phyloP scores from a whole-genome alignment of 306 rosid species.

The Vicia villosa region DNA sequence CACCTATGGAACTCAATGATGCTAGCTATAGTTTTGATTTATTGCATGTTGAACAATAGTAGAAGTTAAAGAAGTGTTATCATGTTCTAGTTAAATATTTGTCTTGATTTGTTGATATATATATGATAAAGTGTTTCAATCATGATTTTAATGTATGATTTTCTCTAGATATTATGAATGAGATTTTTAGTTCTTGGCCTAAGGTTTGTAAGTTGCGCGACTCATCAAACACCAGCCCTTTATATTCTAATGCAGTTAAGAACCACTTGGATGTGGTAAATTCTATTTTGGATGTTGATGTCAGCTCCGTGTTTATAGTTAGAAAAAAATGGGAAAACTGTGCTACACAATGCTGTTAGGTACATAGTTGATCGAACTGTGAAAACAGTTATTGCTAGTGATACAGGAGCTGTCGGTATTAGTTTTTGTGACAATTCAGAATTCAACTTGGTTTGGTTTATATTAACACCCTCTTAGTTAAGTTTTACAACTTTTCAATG shows the following conservation, averaged over 20 bases:
- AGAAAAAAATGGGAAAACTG: conserved; percentile 95
- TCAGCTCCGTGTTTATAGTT: conserved; percentile 57
- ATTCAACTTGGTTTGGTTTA: no score
- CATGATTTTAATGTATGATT: conserved; percentile 9
- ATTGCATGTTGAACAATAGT: no score
- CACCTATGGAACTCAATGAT: not conserved
- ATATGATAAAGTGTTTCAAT: not conserved
- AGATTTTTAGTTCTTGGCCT: conserved; percentile 68
- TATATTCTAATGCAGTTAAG: conserved; percentile 78
- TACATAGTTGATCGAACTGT: conserved; percentile 65
- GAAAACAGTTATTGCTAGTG: conserved; percentile 62
- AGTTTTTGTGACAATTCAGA: no score
- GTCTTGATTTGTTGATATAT: not conserved
- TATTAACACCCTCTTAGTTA: no score
- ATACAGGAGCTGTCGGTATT: conserved; percentile 64
- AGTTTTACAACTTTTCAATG: no score
- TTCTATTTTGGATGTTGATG: conserved; percentile 82
- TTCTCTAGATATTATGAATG: conserved; percentile 75
- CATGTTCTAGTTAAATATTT: no score
- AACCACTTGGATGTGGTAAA: conserved; percentile 81
- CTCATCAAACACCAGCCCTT: conserved; percentile 83
- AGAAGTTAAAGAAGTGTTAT: no score
- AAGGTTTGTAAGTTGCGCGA: conserved; percentile 73
- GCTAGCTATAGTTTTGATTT: conserved; percentile 2
- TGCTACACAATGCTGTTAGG: conserved; percentile 80